These are phyloP conservation scores for Lodderomyces margitis DNA, from an alignment of 1,139 yeast genomes.

Conservation along the genomic window DNA sequence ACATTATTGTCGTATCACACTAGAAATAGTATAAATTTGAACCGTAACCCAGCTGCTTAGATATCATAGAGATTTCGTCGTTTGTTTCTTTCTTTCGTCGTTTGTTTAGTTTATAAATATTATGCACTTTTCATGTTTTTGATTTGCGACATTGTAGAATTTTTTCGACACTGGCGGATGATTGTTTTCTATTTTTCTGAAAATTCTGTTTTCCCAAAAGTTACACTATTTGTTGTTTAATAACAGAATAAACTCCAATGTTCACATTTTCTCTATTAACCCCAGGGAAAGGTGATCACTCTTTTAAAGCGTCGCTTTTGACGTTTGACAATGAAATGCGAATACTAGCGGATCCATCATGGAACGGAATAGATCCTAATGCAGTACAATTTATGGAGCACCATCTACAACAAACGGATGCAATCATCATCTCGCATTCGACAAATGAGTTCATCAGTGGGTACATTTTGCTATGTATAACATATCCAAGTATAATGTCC, in stretches of 20 bases:
- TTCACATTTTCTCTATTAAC: constrained; percentile 41
- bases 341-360: constrained; percentile 69
- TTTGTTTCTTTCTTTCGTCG: constrained; percentile 6
- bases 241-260: constrained; percentile 22
- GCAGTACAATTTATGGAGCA: constrained; percentile 42
- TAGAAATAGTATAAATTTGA: constrained; percentile 35
- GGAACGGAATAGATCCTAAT: constrained; percentile 54
- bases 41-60: constrained; percentile 1
- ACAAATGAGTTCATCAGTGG: constrained; percentile 83
- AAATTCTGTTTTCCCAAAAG: background rate
- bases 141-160: background rate
- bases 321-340: constrained; percentile 47
- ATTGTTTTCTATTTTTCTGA: background rate
- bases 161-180: no score
- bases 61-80: background rate
- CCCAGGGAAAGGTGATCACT: constrained; percentile 27
- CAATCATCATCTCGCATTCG: constrained; percentile 81
- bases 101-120: background rate
- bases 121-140: constrained; percentile 2
- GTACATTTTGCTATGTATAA: constrained; percentile 61
- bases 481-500: constrained; percentile 59
- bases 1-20: constrained; percentile 46
- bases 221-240: background rate
- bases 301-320: constrained; percentile 43
- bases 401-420: constrained; percentile 53